These are phyloP conservation scores for Globisporangium barbulae DNA, from an alignment of 352 stramenopile species.

Conservation along the genomic window DNA sequence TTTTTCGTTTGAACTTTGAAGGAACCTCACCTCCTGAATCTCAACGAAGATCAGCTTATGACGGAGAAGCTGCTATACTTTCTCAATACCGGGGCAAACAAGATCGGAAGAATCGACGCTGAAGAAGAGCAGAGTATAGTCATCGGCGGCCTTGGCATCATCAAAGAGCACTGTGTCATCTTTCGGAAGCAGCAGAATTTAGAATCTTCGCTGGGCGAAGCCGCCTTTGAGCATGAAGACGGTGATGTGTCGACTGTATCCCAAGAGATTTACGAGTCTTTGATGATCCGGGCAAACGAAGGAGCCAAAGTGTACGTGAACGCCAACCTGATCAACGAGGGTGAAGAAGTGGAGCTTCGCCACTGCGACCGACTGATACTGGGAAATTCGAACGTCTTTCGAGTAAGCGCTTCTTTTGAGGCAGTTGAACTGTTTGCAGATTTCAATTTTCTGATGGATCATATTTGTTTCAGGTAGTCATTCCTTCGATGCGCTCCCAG, in stretches of 20 bases:
- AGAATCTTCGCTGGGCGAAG: not conserved
- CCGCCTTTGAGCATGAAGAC: constrained; percentile 7
- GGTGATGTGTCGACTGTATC: not conserved
- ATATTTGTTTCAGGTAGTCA: constrained; percentile 33
- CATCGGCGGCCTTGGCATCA: constrained; percentile 69
- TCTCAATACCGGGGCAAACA: constrained; percentile 49
- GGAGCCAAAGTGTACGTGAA: constrained; percentile 75
- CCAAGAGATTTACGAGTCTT: not conserved
- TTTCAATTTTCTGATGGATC: too few species aligned
- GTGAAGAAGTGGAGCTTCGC: constrained; percentile 29
- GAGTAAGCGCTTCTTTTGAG: constrained; percentile 21
- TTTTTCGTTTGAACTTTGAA: not conserved
- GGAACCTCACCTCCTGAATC: constrained; percentile 80
- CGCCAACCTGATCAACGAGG: constrained; percentile 40
- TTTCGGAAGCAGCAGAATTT: constrained; percentile 11
- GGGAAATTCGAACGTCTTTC: constrained; percentile 77
- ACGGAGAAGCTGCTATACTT: constrained; percentile 83
- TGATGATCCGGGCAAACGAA: constrained; percentile 35
- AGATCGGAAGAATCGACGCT: constrained; percentile 63
- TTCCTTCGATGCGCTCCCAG: constrained; percentile 36
- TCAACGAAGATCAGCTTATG: constrained; percentile 88
- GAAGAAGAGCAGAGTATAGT: constrained; percentile 73
- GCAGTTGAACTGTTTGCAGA: not conserved
- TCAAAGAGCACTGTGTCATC: constrained; percentile 73
- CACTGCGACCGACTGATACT: constrained; percentile 75